A percentile compares a stretch with the other conserved stretches of the same genome.
Conservation (phyloP, 768 basidiomycete genomes). For the Cystobasidium ongulense region DNA sequence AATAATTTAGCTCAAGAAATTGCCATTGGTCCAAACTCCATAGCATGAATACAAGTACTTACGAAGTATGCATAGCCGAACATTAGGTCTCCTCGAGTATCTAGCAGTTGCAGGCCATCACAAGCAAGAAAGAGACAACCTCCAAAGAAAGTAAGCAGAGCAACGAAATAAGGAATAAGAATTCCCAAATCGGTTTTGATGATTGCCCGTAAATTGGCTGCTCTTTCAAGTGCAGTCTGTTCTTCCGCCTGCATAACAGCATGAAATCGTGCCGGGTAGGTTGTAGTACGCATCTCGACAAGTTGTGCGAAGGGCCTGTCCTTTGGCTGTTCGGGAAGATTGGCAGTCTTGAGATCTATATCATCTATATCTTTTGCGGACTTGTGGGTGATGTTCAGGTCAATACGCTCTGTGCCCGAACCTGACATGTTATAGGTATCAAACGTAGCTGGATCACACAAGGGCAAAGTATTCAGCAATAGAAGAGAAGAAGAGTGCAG, state of each 20-base stretch:
- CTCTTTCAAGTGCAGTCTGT: neutral
- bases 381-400: neutral
- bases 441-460: neutral
- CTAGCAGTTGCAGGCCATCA: neutral
- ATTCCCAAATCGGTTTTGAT: neutral
- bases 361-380: no score
- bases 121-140: neutral
- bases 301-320: conserved; percentile 13
- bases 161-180: neutral
- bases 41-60: neutral
- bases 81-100: neutral
- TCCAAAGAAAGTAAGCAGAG: neutral
- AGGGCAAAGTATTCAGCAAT: no score
- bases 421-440: neutral
- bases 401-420: neutral
- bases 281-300: neutral
- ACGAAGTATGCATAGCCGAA: neutral
- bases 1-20: neutral
- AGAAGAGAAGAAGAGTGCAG: neutral
- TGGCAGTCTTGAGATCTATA: neutral
- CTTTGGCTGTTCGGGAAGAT: conserved; percentile 5
- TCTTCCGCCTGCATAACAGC: neutral
- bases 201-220: neutral
- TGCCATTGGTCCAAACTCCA: neutral
- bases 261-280: neutral